phyloP scores from a whole-genome alignment of 140 eudicot genomes.

The Bidens hawaiensis region DNA sequence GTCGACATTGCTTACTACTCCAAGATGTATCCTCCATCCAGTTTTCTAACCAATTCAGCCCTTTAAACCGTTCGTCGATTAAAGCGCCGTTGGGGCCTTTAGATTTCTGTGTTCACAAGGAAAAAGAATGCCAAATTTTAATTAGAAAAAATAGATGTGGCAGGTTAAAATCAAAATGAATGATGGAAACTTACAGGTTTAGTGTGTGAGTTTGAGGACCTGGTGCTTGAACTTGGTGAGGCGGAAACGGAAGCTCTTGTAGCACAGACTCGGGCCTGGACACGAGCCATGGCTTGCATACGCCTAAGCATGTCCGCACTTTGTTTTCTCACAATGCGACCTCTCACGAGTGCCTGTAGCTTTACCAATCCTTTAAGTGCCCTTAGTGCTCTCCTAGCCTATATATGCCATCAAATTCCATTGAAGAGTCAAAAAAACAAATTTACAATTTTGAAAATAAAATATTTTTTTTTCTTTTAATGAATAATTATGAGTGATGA shows the following conservation, averaged over 20 bases:
- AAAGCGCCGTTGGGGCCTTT: slow-evolving; percentile 21
- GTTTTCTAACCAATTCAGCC: slow-evolving; percentile 45
- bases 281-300: slow-evolving; percentile 92
- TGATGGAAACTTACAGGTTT: slow-evolving; percentile 38
- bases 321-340: slow-evolving; percentile 83
- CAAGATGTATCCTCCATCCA: slow-evolving; percentile 66
- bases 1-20: slow-evolving; percentile 35
- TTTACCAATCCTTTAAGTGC: slow-evolving; percentile 89
- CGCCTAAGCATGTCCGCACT: slow-evolving; percentile 84
- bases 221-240: slow-evolving; percentile 42
- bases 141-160: neutral
- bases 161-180: neutral
- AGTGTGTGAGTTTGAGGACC: slow-evolving; percentile 37
- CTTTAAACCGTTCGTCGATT: slow-evolving; percentile 22
- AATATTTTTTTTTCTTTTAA: too few species aligned
- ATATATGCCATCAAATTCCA: slow-evolving; percentile 13
- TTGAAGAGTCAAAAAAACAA: neutral
- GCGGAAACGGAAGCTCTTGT: slow-evolving; percentile 48
- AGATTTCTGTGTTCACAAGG: slow-evolving; percentile 31
- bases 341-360: slow-evolving; percentile 94
- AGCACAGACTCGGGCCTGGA: slow-evolving; percentile 82
- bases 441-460: too few species aligned
- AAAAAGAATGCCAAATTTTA: neutral
- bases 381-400: slow-evolving; percentile 88
- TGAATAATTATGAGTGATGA: too few species aligned